Evolutionary conservation across 306 rosid species (phyloP).

Genomic region (Herpetospermum pedunculosum): DNA sequence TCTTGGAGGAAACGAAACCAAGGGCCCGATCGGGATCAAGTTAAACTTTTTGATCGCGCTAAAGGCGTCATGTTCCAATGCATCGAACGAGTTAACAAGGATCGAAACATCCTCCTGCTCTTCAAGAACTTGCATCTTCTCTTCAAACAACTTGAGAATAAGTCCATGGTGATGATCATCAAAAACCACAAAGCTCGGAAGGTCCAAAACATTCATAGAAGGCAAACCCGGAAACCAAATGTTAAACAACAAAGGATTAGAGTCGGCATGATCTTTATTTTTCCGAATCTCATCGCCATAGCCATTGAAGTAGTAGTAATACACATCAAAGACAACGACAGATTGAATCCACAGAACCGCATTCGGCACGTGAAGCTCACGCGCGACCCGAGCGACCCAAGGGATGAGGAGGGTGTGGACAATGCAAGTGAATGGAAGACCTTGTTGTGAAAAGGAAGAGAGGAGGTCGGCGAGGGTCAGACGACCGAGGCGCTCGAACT

Average conservation of each 20-base stretch:
- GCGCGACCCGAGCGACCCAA: slow-evolving; percentile 14
- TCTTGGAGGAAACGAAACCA: background rate
- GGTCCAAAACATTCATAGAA: background rate
- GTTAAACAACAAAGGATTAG: background rate
- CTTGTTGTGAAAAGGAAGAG: background rate
- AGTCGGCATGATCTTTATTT: background rate
- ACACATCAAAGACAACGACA: slow-evolving; percentile 3
- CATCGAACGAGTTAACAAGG: background rate
- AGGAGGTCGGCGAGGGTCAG: background rate
- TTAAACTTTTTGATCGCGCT: background rate
- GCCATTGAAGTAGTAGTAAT: slow-evolving; percentile 8
- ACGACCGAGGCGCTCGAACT: slow-evolving; percentile 5
- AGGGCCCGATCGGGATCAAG: background rate
- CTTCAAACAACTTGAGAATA: background rate
- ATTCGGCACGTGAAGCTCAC: slow-evolving; percentile 1
- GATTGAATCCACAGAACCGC: slow-evolving; percentile 9
- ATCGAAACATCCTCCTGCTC: background rate
- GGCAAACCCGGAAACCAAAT: background rate
- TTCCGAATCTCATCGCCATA: background rate
- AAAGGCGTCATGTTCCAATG: background rate
- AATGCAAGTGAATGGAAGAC: slow-evolving; percentile 10
- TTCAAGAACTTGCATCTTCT: background rate
- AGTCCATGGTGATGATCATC: background rate
- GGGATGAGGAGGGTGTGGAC: slow-evolving; percentile 9
- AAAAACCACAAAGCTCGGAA: background rate